Percentiles rank a stretch among this genome's conserved stretches.
These are phyloP conservation scores for Ceriops decandra DNA, from an alignment of 345 rosid genomes.

Conservation along the genomic window DNA sequence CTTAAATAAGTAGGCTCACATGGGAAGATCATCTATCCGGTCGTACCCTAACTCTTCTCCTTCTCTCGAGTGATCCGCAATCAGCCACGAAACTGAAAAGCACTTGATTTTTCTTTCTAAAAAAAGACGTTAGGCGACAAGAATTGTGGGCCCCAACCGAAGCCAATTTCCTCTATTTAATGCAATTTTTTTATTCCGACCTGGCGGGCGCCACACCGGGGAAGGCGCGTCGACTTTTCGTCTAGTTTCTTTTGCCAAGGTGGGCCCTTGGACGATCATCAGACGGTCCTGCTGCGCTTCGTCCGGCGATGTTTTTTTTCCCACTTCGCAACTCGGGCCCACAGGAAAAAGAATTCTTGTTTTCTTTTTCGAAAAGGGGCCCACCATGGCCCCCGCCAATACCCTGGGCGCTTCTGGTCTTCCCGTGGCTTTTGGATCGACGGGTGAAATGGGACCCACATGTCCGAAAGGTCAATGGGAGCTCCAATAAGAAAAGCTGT, in stretches of 20 bases:
- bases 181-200: neutral
- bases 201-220: neutral
- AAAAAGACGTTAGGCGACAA: neutral
- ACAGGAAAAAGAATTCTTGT: constrained; percentile 7
- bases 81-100: constrained; percentile 1
- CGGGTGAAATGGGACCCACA: constrained; percentile 13
- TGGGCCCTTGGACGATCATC: neutral
- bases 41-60: neutral
- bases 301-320: too few relatives aligned
- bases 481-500: constrained; percentile 14
- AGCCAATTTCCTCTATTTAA: constrained; percentile 4
- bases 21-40: neutral
- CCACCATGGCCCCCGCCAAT: neutral
- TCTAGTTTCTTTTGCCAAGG: too few relatives aligned
- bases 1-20: neutral
- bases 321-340: neutral
- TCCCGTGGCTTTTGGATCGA: constrained; percentile 2
- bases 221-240: neutral
- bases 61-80: constrained; percentile 4
- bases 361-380: neutral
- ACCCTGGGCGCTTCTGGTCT: neutral
- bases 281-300: neutral
- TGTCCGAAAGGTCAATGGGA: constrained; percentile 18
- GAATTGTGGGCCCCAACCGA: neutral
- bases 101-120: neutral